phyloP scores from a whole-genome alignment of 1,284 basidiomycete species.

The Cryptococcus wingfieldii region DNA sequence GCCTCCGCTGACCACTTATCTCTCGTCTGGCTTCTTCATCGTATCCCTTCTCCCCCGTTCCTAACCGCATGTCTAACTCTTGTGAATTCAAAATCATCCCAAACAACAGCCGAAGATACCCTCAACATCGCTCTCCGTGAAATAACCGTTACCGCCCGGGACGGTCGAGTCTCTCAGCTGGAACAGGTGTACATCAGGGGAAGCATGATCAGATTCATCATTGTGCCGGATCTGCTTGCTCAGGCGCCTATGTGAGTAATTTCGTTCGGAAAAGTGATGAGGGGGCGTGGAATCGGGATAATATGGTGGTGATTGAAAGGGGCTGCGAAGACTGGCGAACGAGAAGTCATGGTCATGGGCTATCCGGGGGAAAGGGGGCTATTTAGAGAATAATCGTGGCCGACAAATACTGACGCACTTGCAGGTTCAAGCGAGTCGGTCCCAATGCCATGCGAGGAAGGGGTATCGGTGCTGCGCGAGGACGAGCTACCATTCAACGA shows the following conservation, averaged over 20 bases:
- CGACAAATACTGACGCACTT: too few relatives aligned
- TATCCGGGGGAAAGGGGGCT: too few relatives aligned
- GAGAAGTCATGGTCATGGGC: too few relatives aligned
- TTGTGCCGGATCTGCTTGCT: conserved; percentile 98
- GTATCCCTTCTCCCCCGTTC: not conserved
- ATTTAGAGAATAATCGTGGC: too few relatives aligned
- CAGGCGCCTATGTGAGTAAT: conserved; percentile 96
- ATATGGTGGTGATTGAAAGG: not conserved
- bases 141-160: conserved; percentile 95
- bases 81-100: conserved; percentile 13
- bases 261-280: not conserved
- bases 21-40: not conserved
- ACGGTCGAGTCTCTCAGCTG: conserved; percentile 97
- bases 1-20: not conserved
- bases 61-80: not conserved
- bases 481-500: conserved; percentile 50
- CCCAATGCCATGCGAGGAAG: conserved; percentile 98
- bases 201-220: conserved; percentile 97
- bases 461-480: conserved; percentile 81
- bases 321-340: too few relatives aligned
- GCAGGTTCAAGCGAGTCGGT: conserved; percentile 96
- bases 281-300: too few relatives aligned
- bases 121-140: conserved; percentile 94
- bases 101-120: conserved; percentile 86
- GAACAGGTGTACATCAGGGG: conserved; percentile 99